Conservation (phyloP, 106 monocot genomes). For the Amphibolis antarctica region DNA sequence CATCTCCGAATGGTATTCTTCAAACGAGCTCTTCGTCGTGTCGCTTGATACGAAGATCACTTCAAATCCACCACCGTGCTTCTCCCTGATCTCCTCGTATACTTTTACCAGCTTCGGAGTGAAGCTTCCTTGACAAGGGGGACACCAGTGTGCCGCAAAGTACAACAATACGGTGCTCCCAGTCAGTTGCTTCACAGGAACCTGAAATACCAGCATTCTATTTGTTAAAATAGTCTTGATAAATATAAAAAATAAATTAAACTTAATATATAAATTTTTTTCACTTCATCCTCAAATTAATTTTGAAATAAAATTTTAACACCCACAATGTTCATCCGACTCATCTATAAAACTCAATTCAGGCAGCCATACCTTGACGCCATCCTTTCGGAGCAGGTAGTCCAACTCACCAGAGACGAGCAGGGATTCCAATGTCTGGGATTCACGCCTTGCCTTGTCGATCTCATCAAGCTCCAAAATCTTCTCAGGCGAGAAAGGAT, state of each 20-base stretch:
- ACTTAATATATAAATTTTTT: too few species aligned
- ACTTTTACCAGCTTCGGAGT: slow-evolving; percentile 31
- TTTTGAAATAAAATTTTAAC: too few species aligned
- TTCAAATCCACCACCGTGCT: slow-evolving; percentile 32
- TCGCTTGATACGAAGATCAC: slow-evolving; percentile 55
- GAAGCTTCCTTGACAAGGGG: slow-evolving; percentile 48
- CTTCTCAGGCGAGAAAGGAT: slow-evolving; percentile 49
- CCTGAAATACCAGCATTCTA: too few species aligned
- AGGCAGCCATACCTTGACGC: slow-evolving; percentile 51
- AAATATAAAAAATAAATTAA: too few species aligned
- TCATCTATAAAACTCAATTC: too few species aligned
- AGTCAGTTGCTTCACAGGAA: slow-evolving; percentile 45
- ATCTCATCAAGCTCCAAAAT: slow-evolving; percentile 33
- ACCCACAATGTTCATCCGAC: too few species aligned
- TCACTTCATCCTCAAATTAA: too few species aligned
- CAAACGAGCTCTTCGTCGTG: slow-evolving; percentile 35
- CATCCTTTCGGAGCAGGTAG: slow-evolving; percentile 46
- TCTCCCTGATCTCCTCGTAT: slow-evolving; percentile 54
- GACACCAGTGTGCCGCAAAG: slow-evolving; percentile 74
- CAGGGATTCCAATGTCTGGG: slow-evolving; percentile 60
- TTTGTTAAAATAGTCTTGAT: too few species aligned
- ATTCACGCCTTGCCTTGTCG: slow-evolving; percentile 31
- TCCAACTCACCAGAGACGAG: slow-evolving; percentile 50
- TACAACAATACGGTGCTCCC: slow-evolving; percentile 71
- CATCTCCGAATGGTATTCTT: slow-evolving; percentile 42